Evolutionary conservation across 75 land plant species (phyloP).

Genomic region (Sequoiadendron giganteum): DNA sequence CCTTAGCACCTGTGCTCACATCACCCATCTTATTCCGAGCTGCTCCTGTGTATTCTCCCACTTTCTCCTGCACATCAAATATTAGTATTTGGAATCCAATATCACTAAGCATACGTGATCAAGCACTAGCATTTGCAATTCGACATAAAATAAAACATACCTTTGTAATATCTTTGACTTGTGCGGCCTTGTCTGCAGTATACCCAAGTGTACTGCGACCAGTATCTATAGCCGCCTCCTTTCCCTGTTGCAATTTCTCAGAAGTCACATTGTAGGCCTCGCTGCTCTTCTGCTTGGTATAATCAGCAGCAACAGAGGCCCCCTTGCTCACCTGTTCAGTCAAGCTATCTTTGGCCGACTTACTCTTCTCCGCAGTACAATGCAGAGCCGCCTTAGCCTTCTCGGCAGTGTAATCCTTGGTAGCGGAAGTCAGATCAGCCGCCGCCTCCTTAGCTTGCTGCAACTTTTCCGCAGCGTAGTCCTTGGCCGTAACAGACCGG

Average conservation of each 20-base stretch:
- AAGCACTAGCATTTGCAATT: no score
- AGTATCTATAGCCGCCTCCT: background rate
- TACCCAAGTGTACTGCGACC: background rate
- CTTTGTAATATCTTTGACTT: background rate
- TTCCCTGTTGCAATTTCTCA: slow-evolving; percentile 4
- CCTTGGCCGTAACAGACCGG: background rate
- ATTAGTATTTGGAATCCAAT: background rate
- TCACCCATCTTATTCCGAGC: background rate
- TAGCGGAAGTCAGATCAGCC: background rate
- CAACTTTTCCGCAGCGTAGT: background rate
- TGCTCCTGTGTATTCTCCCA: background rate
- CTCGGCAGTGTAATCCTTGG: background rate
- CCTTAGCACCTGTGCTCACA: background rate
- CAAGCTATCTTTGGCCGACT: background rate
- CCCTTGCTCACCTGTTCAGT: background rate
- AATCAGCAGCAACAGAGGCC: background rate
- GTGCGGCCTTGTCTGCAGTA: background rate
- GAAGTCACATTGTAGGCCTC: background rate
- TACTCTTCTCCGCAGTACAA: background rate
- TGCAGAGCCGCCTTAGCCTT: background rate
- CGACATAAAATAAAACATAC: background rate
- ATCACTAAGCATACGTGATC: no score
- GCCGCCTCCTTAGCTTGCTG: background rate
- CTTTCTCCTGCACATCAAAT: background rate
- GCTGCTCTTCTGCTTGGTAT: background rate